Conservation (phyloP, 768 basidiomycete species). For the Russula sp. region DNA sequence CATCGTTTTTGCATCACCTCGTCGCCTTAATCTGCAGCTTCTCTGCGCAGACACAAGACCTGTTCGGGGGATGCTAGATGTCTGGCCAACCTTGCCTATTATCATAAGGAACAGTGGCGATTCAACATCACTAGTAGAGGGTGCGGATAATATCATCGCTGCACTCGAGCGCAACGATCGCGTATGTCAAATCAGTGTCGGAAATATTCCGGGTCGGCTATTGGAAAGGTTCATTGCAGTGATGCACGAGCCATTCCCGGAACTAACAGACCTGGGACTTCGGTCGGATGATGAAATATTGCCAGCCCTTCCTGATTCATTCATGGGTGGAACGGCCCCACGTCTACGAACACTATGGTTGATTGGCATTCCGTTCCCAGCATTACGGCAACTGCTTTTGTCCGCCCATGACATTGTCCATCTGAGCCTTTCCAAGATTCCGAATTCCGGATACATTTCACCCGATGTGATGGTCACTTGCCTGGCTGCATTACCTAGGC, state of each 20-base stretch:
- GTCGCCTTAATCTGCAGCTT: neutral
- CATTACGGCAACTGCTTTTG: no score
- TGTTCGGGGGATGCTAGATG: neutral
- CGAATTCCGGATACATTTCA: no score
- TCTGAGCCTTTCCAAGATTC: no score
- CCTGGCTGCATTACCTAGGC: no score
- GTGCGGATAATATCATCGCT: neutral
- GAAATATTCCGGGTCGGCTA: neutral
- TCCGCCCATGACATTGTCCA: no score
- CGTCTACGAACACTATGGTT: no score
- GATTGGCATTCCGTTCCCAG: no score
- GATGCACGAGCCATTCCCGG: neutral
- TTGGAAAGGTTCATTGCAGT: neutral
- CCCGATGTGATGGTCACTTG: no score
- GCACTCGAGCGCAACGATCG: neutral
- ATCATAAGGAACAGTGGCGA: neutral
- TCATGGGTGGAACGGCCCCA: no score
- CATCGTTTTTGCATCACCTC: neutral
- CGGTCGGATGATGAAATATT: neutral
- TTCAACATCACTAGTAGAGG: neutral
- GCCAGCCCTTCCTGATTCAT: neutral
- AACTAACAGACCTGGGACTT: neutral
- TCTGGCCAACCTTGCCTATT: neutral
- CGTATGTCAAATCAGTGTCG: neutral
- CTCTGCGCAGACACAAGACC: neutral